A percentile compares a stretch with the other conserved stretches of the same genome.
phyloP scores from a whole-genome alignment of 2,329 filamentous ascomycete genomes.

The Chalaropsis ovoidea region DNA sequence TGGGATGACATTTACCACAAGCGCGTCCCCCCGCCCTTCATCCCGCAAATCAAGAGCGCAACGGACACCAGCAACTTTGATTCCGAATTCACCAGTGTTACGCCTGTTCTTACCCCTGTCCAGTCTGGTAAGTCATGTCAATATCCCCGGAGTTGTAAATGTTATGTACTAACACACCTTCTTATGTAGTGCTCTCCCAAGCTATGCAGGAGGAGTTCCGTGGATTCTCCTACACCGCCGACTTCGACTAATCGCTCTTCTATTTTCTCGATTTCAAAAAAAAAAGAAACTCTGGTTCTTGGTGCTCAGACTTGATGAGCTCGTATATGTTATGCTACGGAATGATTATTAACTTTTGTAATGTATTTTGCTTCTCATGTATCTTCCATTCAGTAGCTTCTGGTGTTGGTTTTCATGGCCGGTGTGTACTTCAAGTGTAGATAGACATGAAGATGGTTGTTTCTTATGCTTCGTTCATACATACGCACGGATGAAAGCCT shows the following conservation, averaged over 20 bases:
- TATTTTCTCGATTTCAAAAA: not conserved
- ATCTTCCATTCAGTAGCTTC: not conserved
- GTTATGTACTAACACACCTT: not conserved
- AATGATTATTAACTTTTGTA: not conserved
- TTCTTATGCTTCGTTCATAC: not conserved
- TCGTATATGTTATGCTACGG: too few relatives aligned
- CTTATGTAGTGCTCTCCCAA: conserved; percentile 70
- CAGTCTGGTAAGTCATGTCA: conserved; percentile 69
- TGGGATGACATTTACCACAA: conserved; percentile 99
- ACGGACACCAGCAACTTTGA: conserved; percentile 99
- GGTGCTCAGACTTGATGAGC: not conserved
- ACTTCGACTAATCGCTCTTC: conserved; percentile 55
- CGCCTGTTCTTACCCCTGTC: conserved; percentile 90
- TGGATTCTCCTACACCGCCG: conserved; percentile 92
- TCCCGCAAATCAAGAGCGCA: conserved; percentile 78
- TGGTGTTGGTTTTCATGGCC: not conserved
- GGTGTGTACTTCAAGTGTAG: not conserved
- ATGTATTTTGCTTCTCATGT: not conserved
- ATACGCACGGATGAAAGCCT: not conserved
- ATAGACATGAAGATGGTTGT: not conserved
- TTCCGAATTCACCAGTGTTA: conserved; percentile 95
- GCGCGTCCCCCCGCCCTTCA: conserved; percentile 76
- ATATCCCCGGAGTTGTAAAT: not conserved
- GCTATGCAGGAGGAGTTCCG: conserved; percentile 99
- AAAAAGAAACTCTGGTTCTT: conserved; percentile 4